These are phyloP conservation scores for Elymus sibiricus DNA, from an alignment of 176 grass and related monocot species.

Conservation along the genomic window DNA sequence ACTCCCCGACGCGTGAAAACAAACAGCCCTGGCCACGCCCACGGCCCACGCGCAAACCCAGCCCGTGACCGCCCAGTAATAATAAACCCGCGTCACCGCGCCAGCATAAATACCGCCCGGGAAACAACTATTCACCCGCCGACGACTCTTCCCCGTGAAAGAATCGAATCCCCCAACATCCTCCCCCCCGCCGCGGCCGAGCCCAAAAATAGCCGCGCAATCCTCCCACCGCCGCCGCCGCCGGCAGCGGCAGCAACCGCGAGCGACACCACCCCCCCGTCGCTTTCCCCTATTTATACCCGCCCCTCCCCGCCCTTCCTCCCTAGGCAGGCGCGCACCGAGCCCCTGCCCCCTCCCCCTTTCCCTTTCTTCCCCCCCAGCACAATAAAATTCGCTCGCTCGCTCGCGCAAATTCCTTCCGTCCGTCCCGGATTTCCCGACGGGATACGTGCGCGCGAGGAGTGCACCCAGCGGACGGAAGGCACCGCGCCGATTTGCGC, in stretches of 20 bases:
- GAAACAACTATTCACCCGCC: background rate
- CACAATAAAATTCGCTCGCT: background rate
- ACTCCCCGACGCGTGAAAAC: background rate
- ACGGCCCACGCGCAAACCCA: background rate
- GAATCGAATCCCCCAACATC: background rate
- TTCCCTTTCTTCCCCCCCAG: background rate
- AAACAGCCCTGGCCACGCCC: too few species aligned
- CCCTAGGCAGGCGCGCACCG: conserved; percentile 67
- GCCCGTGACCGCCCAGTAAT: background rate
- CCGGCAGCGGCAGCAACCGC: too few species aligned
- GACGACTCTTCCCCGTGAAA: too few species aligned
- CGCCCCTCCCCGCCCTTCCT: background rate
- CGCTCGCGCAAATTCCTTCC: background rate
- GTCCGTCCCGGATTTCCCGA: background rate
- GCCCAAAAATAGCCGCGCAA: background rate
- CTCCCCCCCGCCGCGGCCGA: background rate
- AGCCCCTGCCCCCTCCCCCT: conserved; percentile 29
- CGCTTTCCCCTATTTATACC: conserved; percentile 53
- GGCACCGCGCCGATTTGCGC: background rate
- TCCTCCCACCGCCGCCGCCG: background rate
- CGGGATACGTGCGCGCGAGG: background rate
- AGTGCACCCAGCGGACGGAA: background rate
- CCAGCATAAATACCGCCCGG: background rate
- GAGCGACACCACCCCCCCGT: conserved; percentile 21
- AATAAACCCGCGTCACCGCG: background rate